A percentile compares a stretch with the other conserved stretches of the same genome.
These are phyloP conservation scores for Ophiostoma ips DNA, from an alignment of 2,329 filamentous ascomycete species.

Conservation along the genomic window DNA sequence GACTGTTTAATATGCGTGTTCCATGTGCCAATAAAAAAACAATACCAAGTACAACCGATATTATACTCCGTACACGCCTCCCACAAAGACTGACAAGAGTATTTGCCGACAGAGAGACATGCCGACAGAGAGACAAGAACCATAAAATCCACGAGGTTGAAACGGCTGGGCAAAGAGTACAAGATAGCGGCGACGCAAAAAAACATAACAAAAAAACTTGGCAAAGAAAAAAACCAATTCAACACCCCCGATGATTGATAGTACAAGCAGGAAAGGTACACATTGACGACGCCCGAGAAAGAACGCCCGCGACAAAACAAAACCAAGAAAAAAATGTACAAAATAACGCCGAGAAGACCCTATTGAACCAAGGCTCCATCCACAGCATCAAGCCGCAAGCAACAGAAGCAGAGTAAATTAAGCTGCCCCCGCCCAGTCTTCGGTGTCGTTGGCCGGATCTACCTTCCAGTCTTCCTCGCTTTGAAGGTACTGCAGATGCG, in stretches of 20 bases:
- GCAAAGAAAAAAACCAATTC: background rate
- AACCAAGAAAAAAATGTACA: too few relatives aligned
- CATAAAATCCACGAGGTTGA: background rate
- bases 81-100: too few relatives aligned
- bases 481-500: conserved; percentile 12
- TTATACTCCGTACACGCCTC: too few relatives aligned
- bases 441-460: conserved; percentile 13
- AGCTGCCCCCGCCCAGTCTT: conserved; percentile 13
- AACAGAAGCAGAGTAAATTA: background rate
- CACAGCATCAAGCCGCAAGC: too few relatives aligned
- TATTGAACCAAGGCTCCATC: too few relatives aligned
- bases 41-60: too few relatives aligned
- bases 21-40: too few relatives aligned
- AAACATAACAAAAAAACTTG: background rate
- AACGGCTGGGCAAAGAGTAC: background rate
- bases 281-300: background rate
- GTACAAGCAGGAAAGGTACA: background rate
- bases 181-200: background rate
- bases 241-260: background rate
- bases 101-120: too few relatives aligned
- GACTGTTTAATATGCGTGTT: too few relatives aligned
- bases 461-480: conserved; percentile 18
- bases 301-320: background rate
- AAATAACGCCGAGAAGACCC: background rate
- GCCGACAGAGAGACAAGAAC: too few relatives aligned